Percentiles rank a stretch among this genome's conserved stretches.
These are phyloP conservation scores for Isabelozyma pseudorhagii DNA, from an alignment of 805 yeast species.

Conservation along the genomic window DNA sequence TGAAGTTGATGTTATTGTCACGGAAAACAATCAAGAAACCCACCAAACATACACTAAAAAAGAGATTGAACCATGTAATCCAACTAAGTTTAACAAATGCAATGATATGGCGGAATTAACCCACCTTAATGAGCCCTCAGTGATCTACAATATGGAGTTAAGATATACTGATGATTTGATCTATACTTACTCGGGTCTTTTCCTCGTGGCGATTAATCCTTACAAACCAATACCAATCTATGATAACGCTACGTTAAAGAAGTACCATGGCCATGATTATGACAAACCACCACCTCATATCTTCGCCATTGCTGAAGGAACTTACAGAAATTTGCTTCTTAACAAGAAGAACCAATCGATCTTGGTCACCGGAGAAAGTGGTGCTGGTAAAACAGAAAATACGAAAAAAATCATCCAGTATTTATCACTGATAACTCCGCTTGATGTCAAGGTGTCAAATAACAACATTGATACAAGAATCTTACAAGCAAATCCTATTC, in stretches of 20 bases:
- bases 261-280: constrained; percentile 45
- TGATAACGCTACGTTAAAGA: constrained; percentile 50
- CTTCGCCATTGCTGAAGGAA: constrained; percentile 79
- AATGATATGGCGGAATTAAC: constrained; percentile 96
- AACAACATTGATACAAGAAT: constrained; percentile 76
- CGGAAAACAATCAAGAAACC: constrained; percentile 39
- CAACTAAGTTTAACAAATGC: constrained; percentile 84
- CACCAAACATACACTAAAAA: constrained; percentile 41
- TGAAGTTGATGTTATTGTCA: constrained; percentile 33
- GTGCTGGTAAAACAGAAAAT: constrained; percentile 98
- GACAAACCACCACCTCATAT: constrained; percentile 73
- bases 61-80: constrained; percentile 68
- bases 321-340: constrained; percentile 69
- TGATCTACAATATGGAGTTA: constrained; percentile 74
- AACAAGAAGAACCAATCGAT: constrained; percentile 81
- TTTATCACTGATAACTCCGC: constrained; percentile 68
- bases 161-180: constrained; percentile 78
- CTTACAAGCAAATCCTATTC: constrained; percentile 88
- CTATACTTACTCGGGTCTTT: constrained; percentile 93
- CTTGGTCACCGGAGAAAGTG: constrained; percentile 97
- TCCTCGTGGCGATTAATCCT: constrained; percentile 93
- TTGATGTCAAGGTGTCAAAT: constrained; percentile 5
- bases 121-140: constrained; percentile 91
- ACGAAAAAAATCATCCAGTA: constrained; percentile 94
- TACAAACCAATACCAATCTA: constrained; percentile 75